Evolutionary conservation across 257 asterid genomes (phyloP).

Genomic region (Solanum clarkiae): DNA sequence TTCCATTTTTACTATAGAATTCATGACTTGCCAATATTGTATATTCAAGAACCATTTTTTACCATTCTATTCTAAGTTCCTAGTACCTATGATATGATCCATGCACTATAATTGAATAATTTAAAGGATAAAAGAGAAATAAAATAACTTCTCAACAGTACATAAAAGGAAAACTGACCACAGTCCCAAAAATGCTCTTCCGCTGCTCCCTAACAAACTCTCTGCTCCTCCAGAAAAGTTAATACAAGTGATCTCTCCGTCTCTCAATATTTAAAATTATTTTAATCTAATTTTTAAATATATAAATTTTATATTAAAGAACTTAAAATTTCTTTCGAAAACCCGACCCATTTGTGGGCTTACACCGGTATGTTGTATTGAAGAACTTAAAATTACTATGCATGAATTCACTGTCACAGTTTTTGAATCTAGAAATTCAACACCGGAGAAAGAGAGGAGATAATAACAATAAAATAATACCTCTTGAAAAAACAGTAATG

Average conservation of each 20-base stretch:
- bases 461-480: background rate
- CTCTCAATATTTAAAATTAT: background rate
- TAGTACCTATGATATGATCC: background rate
- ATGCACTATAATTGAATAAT: background rate
- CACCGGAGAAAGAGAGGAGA: background rate
- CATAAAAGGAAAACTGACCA: background rate
- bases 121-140: background rate
- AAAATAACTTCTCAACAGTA: background rate
- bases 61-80: background rate
- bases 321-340: too few relatives aligned
- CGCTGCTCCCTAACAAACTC: background rate
- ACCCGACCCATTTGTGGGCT: too few relatives aligned
- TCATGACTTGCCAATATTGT: background rate
- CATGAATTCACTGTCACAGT: too few relatives aligned
- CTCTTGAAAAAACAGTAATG: background rate
- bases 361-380: too few relatives aligned
- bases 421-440: background rate
- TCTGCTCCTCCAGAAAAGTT: background rate
- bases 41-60: background rate
- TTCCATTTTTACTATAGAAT: background rate
- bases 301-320: too few relatives aligned
- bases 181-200: background rate
- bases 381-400: too few relatives aligned
- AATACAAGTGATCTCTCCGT: background rate
- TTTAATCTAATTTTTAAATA: background rate